Evolutionary conservation across 169 alveolate species (phyloP).

Genomic region (Plasmodium yoelii): DNA sequence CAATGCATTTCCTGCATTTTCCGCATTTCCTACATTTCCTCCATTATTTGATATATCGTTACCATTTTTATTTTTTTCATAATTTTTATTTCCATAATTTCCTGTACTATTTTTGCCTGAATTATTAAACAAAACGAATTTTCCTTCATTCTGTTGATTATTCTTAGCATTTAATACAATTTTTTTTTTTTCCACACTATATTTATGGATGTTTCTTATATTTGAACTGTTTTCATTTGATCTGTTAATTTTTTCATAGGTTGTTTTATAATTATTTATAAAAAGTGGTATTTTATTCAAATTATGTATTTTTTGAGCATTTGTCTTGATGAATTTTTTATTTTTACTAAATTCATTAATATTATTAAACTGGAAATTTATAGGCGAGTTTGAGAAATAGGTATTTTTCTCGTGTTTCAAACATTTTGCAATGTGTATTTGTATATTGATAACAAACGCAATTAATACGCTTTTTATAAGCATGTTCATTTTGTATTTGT

Average conservation of each 20-base stretch:
- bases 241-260: conserved; percentile 33
- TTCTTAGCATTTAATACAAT: conserved; percentile 10
- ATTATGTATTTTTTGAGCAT: not conserved
- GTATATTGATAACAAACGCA: conserved; percentile 41
- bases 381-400: conserved; percentile 1
- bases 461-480: conserved; percentile 20
- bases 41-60: conserved; percentile 46
- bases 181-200: conserved; percentile 2
- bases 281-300: conserved; percentile 9
- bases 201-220: conserved; percentile 16
- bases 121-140: conserved; percentile 33
- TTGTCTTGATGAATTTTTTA: not conserved
- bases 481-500: conserved; percentile 33
- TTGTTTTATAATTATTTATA: conserved; percentile 52
- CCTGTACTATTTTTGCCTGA: conserved; percentile 19
- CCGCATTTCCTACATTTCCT: not conserved
- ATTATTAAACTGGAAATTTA: conserved; percentile 13
- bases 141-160: conserved; percentile 17
- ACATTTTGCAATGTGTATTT: conserved; percentile 50
- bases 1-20: not conserved
- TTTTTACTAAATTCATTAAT: conserved; percentile 13
- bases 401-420: conserved; percentile 22
- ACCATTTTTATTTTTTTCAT: conserved; percentile 20
- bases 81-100: conserved; percentile 1
- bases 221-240: conserved; percentile 1